Conservation (phyloP, 805 yeast species). For the Pichia paraexigua region DNA sequence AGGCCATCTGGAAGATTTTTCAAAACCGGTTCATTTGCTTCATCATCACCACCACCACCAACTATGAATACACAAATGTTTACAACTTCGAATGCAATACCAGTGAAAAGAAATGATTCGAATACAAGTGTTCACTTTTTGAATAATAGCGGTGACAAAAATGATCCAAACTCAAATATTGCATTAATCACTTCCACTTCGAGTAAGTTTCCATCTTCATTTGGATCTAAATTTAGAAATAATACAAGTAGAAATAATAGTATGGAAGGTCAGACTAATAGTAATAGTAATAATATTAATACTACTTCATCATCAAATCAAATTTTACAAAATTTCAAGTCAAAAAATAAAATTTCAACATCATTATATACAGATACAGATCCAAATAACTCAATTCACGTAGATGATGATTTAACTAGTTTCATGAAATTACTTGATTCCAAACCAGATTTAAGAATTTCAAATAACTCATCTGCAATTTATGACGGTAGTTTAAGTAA, state of each 20-base stretch:
- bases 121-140: constrained; percentile 27
- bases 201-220: constrained; percentile 64
- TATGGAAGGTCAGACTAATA: constrained; percentile 21
- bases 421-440: constrained; percentile 30
- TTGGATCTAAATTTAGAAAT: constrained; percentile 45
- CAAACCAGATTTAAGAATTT: constrained; percentile 29
- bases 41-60: constrained; percentile 29
- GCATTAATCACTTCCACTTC: constrained; percentile 25
- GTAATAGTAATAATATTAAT: not conserved
- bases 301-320: constrained; percentile 15
- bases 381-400: constrained; percentile 21
- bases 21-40: constrained; percentile 51
- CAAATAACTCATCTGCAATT: constrained; percentile 17
- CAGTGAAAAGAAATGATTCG: constrained; percentile 38
- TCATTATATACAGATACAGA: constrained; percentile 21
- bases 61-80: constrained; percentile 9
- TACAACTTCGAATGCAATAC: constrained; percentile 25
- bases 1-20: constrained; percentile 38
- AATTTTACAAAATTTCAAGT: constrained; percentile 19
- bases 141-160: constrained; percentile 3
- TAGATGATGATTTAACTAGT: constrained; percentile 29
- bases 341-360: constrained; percentile 18
- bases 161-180: not conserved
- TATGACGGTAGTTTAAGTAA: constrained; percentile 23
- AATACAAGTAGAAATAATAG: constrained; percentile 23